A percentile compares a stretch with the other conserved stretches of the same genome.
Evolutionary conservation across 352 stramenopile genomes (phyloP).

Genomic region (Pythium brassicae): DNA sequence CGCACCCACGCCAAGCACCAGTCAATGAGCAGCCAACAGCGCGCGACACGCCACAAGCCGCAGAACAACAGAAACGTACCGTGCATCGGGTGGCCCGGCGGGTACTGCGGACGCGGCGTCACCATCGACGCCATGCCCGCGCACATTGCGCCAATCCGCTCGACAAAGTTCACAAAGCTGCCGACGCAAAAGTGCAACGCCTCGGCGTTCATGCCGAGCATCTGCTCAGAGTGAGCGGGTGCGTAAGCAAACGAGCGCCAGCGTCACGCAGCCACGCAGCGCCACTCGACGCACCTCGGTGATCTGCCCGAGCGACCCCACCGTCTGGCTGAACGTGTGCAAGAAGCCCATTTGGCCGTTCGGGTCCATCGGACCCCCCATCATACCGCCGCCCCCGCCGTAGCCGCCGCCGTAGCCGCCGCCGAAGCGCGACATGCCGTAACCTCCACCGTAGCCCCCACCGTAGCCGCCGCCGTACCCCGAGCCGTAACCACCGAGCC

Average conservation of each 20-base stretch:
- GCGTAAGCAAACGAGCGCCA: too few relatives aligned
- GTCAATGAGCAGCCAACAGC: too few relatives aligned
- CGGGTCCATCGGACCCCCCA: slow-evolving; percentile 42
- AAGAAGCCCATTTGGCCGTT: slow-evolving; percentile 56
- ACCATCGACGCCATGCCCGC: slow-evolving; percentile 65
- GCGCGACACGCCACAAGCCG: not conserved
- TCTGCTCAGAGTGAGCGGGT: slow-evolving; percentile 12
- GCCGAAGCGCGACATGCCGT: slow-evolving; percentile 26
- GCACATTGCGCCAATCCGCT: slow-evolving; percentile 76
- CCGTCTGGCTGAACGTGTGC: slow-evolving; percentile 62
- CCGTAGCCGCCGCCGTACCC: slow-evolving; percentile 18
- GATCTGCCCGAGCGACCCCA: slow-evolving; percentile 69
- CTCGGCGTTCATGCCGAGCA: slow-evolving; percentile 76
- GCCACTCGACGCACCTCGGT: slow-evolving; percentile 48
- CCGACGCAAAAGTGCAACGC: slow-evolving; percentile 72
- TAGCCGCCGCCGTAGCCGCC: slow-evolving; percentile 20
- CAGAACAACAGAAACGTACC: slow-evolving; percentile 15
- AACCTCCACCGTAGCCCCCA: slow-evolving; percentile 32
- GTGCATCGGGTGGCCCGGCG: slow-evolving; percentile 69
- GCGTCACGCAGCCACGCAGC: not conserved
- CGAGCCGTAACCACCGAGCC: slow-evolving; percentile 22
- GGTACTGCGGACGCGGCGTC: slow-evolving; percentile 53
- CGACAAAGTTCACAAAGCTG: slow-evolving; percentile 82
- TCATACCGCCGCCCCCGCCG: slow-evolving; percentile 8
- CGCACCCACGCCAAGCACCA: not conserved